phyloP scores from a whole-genome alignment of 1,284 basidiomycete genomes.

The Puccinia horiana region DNA sequence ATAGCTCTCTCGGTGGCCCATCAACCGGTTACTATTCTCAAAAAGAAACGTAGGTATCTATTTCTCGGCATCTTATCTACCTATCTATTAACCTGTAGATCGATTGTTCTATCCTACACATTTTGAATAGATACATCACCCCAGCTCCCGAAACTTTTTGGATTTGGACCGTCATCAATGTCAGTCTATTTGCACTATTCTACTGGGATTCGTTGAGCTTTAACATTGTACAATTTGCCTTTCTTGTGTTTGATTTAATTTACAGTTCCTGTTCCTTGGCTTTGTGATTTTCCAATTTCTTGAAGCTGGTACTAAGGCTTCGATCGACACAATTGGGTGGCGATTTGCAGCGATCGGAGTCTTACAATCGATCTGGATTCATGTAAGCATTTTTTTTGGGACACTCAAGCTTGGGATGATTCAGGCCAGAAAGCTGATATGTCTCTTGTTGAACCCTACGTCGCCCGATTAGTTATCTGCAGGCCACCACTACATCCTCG shows the following conservation, averaged over 20 bases:
- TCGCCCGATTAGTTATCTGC: conserved; percentile 39
- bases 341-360: conserved; percentile 58
- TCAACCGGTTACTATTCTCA: conserved; percentile 50
- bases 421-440: conserved; percentile 52
- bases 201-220: no score
- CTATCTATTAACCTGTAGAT: not conserved
- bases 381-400: conserved; percentile 23
- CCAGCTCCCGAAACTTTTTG: conserved; percentile 48
- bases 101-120: not conserved
- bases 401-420: conserved; percentile 41
- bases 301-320: conserved; percentile 54
- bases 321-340: conserved; percentile 59
- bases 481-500: conserved; percentile 54
- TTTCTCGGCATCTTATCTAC: not conserved
- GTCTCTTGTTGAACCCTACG: conserved; percentile 52
- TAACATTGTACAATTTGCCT: not conserved
- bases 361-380: conserved; percentile 56
- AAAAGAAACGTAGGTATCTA: conserved; percentile 43
- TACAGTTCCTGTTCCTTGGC: conserved; percentile 58
- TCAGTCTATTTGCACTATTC: not conserved
- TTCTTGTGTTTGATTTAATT: not conserved
- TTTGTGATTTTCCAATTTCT: conserved; percentile 56
- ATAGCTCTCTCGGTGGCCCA: conserved; percentile 42
- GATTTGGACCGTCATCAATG: conserved; percentile 49
- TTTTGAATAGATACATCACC: conserved; percentile 49